Evolutionary conservation across 345 rosid species (phyloP), one percentile per base, ranked within the genome.

Genomic region (Streptanthus diversifolius): DNA sequence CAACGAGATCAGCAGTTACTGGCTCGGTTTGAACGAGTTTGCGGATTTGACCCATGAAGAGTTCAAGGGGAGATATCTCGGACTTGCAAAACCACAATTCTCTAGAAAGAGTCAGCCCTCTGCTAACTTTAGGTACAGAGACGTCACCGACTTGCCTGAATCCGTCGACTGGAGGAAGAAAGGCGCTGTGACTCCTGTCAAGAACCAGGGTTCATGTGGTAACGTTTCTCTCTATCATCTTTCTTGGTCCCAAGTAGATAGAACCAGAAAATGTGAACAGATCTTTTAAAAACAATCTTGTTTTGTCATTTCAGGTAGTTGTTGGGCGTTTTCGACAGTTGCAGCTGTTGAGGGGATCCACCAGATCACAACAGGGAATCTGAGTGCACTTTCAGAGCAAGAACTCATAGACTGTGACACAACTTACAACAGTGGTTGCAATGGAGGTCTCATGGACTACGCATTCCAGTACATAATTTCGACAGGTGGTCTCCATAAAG

Each of bases 251-350:
- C 37, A 44, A 48, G 40, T 36, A 22, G 15, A 17, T 7, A 57
- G 24, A 56, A 53, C 75, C 81, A 85, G 40, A 69, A 19, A 59
- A 5, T 41, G 13, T n/a, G 24, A 36, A 58, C 5, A 3, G 7
- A 27, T 55, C 39, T 14, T 22, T 13, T 41, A 0, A 33, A 2
- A 32, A 56, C 17, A 37, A 9, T 52, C 39, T 47, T 30, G 6
- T 41, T 10, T 14, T 73, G 17, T 24, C 3, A 30, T 18, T 75
- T 19, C 85, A 86, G 97, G 97, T 69, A 92, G 98, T 68, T 92
- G 97, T 72, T 90, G 98, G 98, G 98, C 97, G 11, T 92, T 92
- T 82, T 92, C 97, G 2, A 85, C 98, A 0, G 82, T 92, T 29
- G 93, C 98, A 15, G 91, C 95, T 2, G 91, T 92, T 51, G 96